Evolutionary conservation across 2,329 filamentous ascomycete genomes (phyloP).

Genomic region (Malbranchea zuffiana): DNA sequence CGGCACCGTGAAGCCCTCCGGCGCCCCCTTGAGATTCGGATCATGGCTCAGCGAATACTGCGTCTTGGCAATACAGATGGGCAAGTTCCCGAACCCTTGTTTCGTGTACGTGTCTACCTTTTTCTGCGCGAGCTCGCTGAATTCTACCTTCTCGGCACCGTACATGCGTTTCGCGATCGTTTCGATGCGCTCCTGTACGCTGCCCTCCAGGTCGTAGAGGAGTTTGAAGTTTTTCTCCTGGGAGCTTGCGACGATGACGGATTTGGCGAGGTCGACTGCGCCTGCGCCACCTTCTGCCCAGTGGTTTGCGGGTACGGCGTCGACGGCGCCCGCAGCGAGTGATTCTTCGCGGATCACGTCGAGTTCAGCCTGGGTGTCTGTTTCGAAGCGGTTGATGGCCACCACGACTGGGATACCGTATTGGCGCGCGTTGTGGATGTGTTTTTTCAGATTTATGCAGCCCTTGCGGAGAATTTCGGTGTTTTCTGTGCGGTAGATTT

Average conservation of each 20-base stretch:
- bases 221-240: conserved; percentile 82
- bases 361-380: conserved; percentile 87
- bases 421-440: conserved; percentile 77
- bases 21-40: conserved; percentile 85
- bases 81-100: conserved; percentile 84
- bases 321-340: conserved; percentile 80
- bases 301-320: conserved; percentile 89
- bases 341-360: conserved; percentile 82
- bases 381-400: conserved; percentile 92
- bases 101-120: conserved; percentile 92
- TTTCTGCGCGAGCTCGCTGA: conserved; percentile 86
- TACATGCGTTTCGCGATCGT: conserved; percentile 89
- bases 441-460: conserved; percentile 90
- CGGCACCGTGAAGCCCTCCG: conserved; percentile 85
- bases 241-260: conserved; percentile 69
- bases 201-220: conserved; percentile 68
- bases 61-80: conserved; percentile 96
- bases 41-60: conserved; percentile 96
- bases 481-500: conserved; percentile 89
- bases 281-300: conserved; percentile 92
- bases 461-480: conserved; percentile 80
- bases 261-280: conserved; percentile 77
- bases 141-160: conserved; percentile 77
- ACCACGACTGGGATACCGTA: conserved; percentile 93
- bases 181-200: conserved; percentile 81